These are phyloP conservation scores for Fusarium lyarnte DNA, from an alignment of 2,329 filamentous ascomycete species.

Conservation along the genomic window DNA sequence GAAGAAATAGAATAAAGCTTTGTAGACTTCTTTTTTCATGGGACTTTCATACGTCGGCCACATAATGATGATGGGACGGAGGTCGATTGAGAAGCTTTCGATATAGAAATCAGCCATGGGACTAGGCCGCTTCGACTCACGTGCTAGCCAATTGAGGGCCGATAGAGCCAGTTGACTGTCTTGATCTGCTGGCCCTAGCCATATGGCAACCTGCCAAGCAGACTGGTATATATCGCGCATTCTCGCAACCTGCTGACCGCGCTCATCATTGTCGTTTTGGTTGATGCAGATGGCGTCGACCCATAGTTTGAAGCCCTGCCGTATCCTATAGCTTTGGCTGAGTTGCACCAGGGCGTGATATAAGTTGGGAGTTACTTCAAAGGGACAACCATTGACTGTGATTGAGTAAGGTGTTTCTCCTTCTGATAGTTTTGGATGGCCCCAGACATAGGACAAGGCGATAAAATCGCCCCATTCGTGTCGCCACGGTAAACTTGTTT, in stretches of 20 bases:
- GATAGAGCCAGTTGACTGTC: background rate
- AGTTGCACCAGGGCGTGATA: background rate
- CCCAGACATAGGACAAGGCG: conserved; percentile 1
- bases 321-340: background rate
- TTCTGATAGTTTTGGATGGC: background rate
- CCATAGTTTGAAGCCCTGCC: conserved; percentile 6
- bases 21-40: background rate
- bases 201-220: conserved; percentile 1
- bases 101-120: background rate
- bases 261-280: background rate
- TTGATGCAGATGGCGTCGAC: conserved; percentile 1
- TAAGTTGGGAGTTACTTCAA: background rate
- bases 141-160: background rate
- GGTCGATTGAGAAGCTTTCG: background rate
- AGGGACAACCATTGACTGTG: background rate
- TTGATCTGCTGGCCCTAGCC: background rate
- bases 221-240: conserved; percentile 11
- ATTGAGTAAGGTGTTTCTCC: background rate
- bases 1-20: background rate
- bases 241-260: background rate
- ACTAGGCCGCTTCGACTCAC: background rate
- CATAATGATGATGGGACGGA: background rate
- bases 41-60: background rate
- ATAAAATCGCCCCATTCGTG: conserved; percentile 6
- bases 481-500: background rate